A percentile compares a stretch with the other conserved stretches of the same genome.
phyloP scores from a whole-genome alignment of 1,284 basidiomycete genomes.

The Ustilago sp. region DNA sequence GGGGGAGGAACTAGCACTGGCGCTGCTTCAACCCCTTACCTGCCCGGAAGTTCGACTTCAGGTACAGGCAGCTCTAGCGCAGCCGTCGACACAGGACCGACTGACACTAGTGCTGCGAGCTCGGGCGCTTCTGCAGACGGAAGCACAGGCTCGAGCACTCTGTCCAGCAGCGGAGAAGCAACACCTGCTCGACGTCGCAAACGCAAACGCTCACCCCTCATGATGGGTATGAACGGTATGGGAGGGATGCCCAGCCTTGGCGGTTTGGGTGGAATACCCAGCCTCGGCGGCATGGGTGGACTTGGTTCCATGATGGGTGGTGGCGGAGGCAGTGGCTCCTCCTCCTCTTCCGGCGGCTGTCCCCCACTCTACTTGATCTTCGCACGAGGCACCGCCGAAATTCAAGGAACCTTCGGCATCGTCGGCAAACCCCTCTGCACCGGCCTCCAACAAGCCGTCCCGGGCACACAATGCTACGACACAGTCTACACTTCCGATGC shows the following conservation, averaged over 20 bases:
- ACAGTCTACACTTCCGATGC: slow-evolving; percentile 21
- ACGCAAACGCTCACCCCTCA: slow-evolving; percentile 9
- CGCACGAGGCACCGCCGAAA: slow-evolving; percentile 35
- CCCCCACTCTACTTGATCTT: slow-evolving; percentile 40
- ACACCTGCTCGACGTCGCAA: background rate
- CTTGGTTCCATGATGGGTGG: background rate
- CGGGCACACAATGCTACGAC: slow-evolving; percentile 40
- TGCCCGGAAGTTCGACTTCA: background rate
- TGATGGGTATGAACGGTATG: slow-evolving; percentile 8
- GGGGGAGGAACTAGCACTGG: background rate
- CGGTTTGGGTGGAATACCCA: background rate
- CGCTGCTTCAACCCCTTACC: background rate
- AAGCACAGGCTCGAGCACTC: background rate
- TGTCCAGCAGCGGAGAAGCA: background rate
- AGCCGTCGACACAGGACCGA: background rate
- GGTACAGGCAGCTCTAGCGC: background rate
- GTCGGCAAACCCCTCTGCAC: slow-evolving; percentile 38
- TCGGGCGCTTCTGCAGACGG: background rate
- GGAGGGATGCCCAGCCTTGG: slow-evolving; percentile 1
- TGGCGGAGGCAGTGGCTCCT: slow-evolving; percentile 2
- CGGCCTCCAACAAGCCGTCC: slow-evolving; percentile 15
- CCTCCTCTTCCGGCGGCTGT: slow-evolving; percentile 13
- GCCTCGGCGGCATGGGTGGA: slow-evolving; percentile 7
- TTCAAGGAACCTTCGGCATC: slow-evolving; percentile 45
- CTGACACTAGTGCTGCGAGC: background rate